Evolutionary conservation across 768 basidiomycete species (phyloP).

Genomic region (Coprinellus aureogranulatus): DNA sequence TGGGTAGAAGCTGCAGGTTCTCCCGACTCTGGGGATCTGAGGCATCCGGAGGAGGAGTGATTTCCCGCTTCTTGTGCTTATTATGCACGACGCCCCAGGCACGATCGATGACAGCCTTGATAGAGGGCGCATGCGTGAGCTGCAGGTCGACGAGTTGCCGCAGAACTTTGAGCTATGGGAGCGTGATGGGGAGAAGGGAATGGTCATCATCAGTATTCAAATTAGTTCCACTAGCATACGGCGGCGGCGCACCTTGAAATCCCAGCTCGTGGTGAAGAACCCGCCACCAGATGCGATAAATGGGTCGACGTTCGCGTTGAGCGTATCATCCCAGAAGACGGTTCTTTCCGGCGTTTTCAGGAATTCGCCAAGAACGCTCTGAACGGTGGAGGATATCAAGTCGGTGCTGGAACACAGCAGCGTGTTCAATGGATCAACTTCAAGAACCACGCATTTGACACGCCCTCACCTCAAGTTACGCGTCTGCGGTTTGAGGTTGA

Average conservation of each 20-base stretch:
- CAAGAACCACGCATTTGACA: slow-evolving; percentile 23
- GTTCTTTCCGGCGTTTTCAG: slow-evolving; percentile 73
- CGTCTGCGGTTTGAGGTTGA: slow-evolving; percentile 82
- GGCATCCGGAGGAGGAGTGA: slow-evolving; percentile 52
- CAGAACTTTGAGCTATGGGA: slow-evolving; percentile 68
- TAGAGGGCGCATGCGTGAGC: slow-evolving; percentile 62
- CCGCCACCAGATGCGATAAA: slow-evolving; percentile 64
- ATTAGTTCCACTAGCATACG: slow-evolving; percentile 1
- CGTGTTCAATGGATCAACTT: slow-evolving; percentile 8
- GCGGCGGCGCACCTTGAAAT: slow-evolving; percentile 63
- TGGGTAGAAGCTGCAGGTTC: slow-evolving; percentile 60
- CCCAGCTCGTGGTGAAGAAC: slow-evolving; percentile 80
- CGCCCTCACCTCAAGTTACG: slow-evolving; percentile 81
- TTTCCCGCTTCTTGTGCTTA: slow-evolving; percentile 78
- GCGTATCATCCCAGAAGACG: slow-evolving; percentile 76
- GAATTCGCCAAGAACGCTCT: slow-evolving; percentile 65
- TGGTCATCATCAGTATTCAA: slow-evolving; percentile 5
- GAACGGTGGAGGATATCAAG: slow-evolving; percentile 77
- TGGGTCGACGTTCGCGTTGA: slow-evolving; percentile 69
- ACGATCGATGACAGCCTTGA: slow-evolving; percentile 74
- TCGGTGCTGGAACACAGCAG: slow-evolving; percentile 56
- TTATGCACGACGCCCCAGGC: slow-evolving; percentile 84
- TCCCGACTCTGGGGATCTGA: slow-evolving; percentile 66
- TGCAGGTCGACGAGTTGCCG: slow-evolving; percentile 86
- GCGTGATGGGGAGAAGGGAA: slow-evolving; percentile 8